Evolutionary conservation across 352 stramenopile genomes (phyloP).

Genomic region (Halophytophthora batemanensis): DNA sequence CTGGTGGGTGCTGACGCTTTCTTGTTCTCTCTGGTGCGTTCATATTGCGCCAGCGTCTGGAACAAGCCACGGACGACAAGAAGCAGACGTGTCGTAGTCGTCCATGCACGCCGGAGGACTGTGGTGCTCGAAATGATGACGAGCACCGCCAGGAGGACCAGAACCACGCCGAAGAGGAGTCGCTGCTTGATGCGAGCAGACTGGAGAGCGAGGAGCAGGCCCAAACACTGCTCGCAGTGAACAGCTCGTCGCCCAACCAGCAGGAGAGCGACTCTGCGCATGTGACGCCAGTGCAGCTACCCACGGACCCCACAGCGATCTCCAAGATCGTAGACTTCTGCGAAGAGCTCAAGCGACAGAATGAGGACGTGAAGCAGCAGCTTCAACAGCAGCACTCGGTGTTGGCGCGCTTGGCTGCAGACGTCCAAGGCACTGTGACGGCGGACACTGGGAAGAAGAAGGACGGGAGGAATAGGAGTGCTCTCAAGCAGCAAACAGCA

Average conservation of each 20-base stretch:
- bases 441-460: background rate
- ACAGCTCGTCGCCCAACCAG: conserved; percentile 11
- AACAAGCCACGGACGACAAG: conserved; percentile 8
- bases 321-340: conserved; percentile 54
- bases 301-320: conserved; percentile 25
- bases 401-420: conserved; percentile 25
- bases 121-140: background rate
- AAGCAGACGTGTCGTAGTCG: background rate
- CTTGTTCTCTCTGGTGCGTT: background rate
- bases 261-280: conserved; percentile 1
- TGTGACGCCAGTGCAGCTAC: background rate
- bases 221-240: background rate
- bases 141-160: background rate
- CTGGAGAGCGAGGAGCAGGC: background rate
- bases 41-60: conserved; percentile 2
- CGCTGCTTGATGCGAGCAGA: background rate
- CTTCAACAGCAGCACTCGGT: conserved; percentile 42
- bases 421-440: background rate
- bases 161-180: background rate
- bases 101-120: conserved; percentile 2
- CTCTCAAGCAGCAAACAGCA: too few species aligned
- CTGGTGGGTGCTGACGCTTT: background rate
- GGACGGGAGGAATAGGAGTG: too few species aligned
- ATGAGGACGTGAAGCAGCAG: conserved; percentile 55
- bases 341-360: conserved; percentile 53